Percentiles rank a stretch among this genome's conserved stretches.
Conservation (phyloP, 2,329 filamentous ascomycete species). For the Trichoderma arundinaceum region DNA sequence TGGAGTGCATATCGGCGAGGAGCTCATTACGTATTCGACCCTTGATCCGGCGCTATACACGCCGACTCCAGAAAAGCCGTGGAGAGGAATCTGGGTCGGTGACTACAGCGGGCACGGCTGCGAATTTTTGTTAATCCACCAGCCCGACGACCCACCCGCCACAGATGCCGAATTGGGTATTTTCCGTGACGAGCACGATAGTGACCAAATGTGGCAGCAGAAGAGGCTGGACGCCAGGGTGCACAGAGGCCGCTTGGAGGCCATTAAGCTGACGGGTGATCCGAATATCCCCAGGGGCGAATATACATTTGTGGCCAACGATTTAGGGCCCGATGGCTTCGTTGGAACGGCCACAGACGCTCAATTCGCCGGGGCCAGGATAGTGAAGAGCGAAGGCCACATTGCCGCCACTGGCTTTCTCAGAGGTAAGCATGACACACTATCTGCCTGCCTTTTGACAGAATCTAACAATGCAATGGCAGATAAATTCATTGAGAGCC, state of each 20-base stretch:
- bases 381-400: slow-evolving; percentile 78
- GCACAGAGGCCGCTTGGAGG: slow-evolving; percentile 74
- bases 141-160: slow-evolving; percentile 60
- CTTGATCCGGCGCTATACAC: slow-evolving; percentile 77
- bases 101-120: slow-evolving; percentile 88
- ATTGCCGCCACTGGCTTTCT: slow-evolving; percentile 75
- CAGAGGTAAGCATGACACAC: slow-evolving; percentile 62
- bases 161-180: slow-evolving; percentile 51
- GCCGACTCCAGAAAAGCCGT: slow-evolving; percentile 79
- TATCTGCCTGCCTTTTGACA: not conserved
- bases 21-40: slow-evolving; percentile 69
- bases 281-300: slow-evolving; percentile 88
- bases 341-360: slow-evolving; percentile 68
- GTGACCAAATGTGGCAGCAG: slow-evolving; percentile 51
- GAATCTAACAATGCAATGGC: not conserved
- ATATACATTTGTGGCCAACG: slow-evolving; percentile 78
- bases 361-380: slow-evolving; percentile 73
- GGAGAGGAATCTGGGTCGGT: slow-evolving; percentile 88
- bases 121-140: slow-evolving; percentile 84
- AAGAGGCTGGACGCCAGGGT: slow-evolving; percentile 55
- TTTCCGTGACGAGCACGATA: slow-evolving; percentile 49
- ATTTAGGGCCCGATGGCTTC: slow-evolving; percentile 71
- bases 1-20: slow-evolving; percentile 59
- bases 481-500: slow-evolving; percentile 77
- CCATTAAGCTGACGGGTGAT: slow-evolving; percentile 91